phyloP scores from a whole-genome alignment of 768 basidiomycete species.

The Phlebiopsis gigantea region DNA sequence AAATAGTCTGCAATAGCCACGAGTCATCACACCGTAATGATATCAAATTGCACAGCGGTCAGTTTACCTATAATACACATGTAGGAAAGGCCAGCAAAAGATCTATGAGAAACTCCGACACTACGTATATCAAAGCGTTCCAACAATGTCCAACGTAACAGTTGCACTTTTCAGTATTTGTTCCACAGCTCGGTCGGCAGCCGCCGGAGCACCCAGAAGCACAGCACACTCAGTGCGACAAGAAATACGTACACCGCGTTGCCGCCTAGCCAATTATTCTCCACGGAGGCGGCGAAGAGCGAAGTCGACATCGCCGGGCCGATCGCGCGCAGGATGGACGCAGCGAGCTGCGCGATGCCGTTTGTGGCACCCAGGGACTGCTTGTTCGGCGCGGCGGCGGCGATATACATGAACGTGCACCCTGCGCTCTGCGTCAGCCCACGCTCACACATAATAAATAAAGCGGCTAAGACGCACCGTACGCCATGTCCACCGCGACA shows the following conservation, averaged over 20 bases:
- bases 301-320: slow-evolving; percentile 52
- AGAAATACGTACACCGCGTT: slow-evolving; percentile 33
- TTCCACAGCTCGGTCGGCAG: slow-evolving; percentile 21
- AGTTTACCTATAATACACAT: not conserved
- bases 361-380: slow-evolving; percentile 45
- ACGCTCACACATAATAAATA: not conserved
- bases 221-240: slow-evolving; percentile 11
- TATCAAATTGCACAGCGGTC: no score
- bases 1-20: no score
- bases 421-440: slow-evolving; percentile 11
- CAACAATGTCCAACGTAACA: not conserved
- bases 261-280: slow-evolving; percentile 40
- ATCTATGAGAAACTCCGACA: not conserved
- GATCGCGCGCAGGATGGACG: slow-evolving; percentile 42
- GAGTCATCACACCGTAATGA: no score
- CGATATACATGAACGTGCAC: slow-evolving; percentile 29
- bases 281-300: slow-evolving; percentile 47
- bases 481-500: slow-evolving; percentile 25
- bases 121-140: not conserved
- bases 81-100: no score
- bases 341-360: slow-evolving; percentile 50
- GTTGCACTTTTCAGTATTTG: not conserved
- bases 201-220: slow-evolving; percentile 14
- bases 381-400: slow-evolving; percentile 24
- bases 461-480: slow-evolving; percentile 18